Evolutionary conservation across 1,284 basidiomycete species (phyloP), one percentile per base, ranked within the genome.

Genomic region (Irpex sp.): DNA sequence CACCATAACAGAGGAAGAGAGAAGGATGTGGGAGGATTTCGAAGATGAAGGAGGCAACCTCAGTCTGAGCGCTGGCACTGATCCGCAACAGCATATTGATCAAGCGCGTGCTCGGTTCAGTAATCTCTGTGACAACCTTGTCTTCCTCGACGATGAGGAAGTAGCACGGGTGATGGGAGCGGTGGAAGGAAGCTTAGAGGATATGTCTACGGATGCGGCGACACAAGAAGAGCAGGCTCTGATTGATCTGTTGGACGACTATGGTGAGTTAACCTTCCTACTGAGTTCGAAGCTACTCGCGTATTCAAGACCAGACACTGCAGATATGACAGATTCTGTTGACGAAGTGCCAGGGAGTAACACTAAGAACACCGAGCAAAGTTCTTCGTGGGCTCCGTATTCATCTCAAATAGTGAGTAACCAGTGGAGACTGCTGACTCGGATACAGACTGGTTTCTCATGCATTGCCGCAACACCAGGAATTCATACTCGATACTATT

Each of bases 401-500:
- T 44, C 40, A n/a, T 44, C 40, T 1, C 8, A 44, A 4, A 44
- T n/a, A 11, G 40, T 44, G 40, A 9, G 40, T 44, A 44, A 26
- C 3, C 21, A 44, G n/a, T n/a, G n/a, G n/a, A n/a, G n/a, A n/a
- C n/a, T n/a, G n/a, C n/a, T n/a, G n/a, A n/a, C n/a, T n/a, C n/a
- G n/a, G n/a, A n/a, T n/a, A n/a, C n/a, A n/a, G n/a, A n/a, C n/a
- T n/a, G n/a, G n/a, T n/a, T n/a, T n/a, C n/a, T n/a, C n/a, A n/a
- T n/a, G n/a, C n/a, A n/a, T n/a, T n/a, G n/a, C n/a, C n/a, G n/a
- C n/a, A n/a, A n/a, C n/a, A n/a, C n/a, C 40, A 44, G 76, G 74
- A 76, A 71, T 78, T 74, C 58, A 66, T 76, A 64, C 68, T 77
- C 13, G 75, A 77, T 60, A 9, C 77, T 5, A 58, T 76, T 1